phyloP scores from a whole-genome alignment of 2,329 filamentous ascomycete species.

The Hymenoscyphus scutula region DNA sequence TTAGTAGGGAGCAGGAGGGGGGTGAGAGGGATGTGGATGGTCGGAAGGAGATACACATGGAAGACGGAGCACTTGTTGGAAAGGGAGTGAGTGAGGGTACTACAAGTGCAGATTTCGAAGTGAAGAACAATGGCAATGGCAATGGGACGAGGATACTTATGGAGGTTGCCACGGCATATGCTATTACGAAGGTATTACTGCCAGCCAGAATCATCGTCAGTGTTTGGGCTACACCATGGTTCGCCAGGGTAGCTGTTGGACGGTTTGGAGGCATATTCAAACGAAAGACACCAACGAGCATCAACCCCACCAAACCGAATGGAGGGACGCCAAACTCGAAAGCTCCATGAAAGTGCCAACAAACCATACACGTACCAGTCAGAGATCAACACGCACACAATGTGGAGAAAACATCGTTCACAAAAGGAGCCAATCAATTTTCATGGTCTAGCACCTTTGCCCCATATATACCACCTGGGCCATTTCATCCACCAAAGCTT shows the following conservation, averaged over 20 bases:
- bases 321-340: conserved; percentile 8
- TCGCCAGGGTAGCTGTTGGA: conserved; percentile 65
- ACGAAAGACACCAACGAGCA: neutral
- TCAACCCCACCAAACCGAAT: conserved; percentile 6
- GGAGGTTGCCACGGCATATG: conserved; percentile 83
- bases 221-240: conserved; percentile 89
- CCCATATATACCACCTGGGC: conserved; percentile 7
- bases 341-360: neutral
- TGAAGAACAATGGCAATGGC: conserved; percentile 30
- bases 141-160: conserved; percentile 45
- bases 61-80: too few species aligned
- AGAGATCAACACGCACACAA: neutral
- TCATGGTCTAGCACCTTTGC: conserved; percentile 1
- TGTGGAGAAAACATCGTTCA: conserved; percentile 1
- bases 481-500: conserved; percentile 4
- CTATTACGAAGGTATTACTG: conserved; percentile 81
- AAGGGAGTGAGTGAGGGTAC: conserved; percentile 8
- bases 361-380: neutral
- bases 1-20: conserved; percentile 37
- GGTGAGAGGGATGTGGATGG: too few species aligned
- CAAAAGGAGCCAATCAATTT: conserved; percentile 10
- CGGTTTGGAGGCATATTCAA: conserved; percentile 38
- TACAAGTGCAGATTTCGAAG: conserved; percentile 35
- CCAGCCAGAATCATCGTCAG: conserved; percentile 74
- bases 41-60: conserved; percentile 8